A percentile compares a stretch with the other conserved stretches of the same genome.
Conservation (phyloP, 1,139 yeast genomes). For the Candida sp. region DNA sequence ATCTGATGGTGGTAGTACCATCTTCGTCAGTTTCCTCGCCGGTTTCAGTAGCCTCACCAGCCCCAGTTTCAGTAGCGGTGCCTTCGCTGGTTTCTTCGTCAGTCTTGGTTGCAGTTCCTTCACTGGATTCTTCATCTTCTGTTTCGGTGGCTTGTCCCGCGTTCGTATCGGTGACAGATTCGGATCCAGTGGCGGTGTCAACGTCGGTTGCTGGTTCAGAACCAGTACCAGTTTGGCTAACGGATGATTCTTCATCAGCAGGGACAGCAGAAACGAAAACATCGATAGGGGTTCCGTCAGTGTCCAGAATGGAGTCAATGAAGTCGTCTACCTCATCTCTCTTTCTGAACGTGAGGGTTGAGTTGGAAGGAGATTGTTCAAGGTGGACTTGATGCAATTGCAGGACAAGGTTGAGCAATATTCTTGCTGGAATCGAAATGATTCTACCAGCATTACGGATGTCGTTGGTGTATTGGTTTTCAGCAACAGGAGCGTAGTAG, state of each 20-base stretch:
- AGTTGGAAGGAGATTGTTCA: constrained; percentile 36
- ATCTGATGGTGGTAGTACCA: neutral
- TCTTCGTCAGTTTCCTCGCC: neutral
- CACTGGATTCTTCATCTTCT: constrained; percentile 25
- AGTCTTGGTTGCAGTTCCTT: constrained; percentile 11
- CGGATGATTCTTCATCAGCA: constrained; percentile 17
- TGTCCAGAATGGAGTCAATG: constrained; percentile 27
- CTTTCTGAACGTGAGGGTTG: constrained; percentile 46
- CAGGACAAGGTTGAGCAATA: constrained; percentile 25
- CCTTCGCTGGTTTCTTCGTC: neutral
- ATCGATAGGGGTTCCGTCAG: constrained; percentile 29
- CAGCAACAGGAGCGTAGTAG: constrained; percentile 36
- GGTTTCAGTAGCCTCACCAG: neutral
- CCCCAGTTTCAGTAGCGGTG: neutral
- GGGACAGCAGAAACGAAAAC: constrained; percentile 16
- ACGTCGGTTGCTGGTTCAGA: constrained; percentile 22
- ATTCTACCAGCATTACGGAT: constrained; percentile 39
- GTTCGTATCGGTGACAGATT: constrained; percentile 11
- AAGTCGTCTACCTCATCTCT: constrained; percentile 40
- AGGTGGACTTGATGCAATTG: constrained; percentile 36
- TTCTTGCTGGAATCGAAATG: constrained; percentile 36
- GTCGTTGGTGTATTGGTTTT: constrained; percentile 35
- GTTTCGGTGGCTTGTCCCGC: constrained; percentile 11
- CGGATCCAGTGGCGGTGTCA: constrained; percentile 24
- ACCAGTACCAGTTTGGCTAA: constrained; percentile 19